Evolutionary conservation across 1,139 yeast species (phyloP), one percentile per base, ranked within the genome.

Genomic region (Tardiomyces blankii): DNA sequence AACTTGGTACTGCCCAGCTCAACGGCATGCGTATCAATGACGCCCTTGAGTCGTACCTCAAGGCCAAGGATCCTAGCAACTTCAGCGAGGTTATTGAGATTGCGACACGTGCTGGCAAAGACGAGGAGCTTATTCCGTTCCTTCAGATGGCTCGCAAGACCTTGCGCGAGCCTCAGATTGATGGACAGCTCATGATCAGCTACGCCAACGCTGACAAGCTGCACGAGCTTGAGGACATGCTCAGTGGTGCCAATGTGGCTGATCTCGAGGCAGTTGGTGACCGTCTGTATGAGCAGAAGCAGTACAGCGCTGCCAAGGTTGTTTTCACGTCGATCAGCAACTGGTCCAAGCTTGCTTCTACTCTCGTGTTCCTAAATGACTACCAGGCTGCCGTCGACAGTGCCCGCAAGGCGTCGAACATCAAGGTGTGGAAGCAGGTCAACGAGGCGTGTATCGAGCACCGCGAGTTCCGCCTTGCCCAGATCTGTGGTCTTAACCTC

Each of bases 361-460:
- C 97, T 35, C 77, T 89, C 61, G 99, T 91, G 18, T 87, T 82
- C 70, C 72, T 91, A 62, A 80, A 79, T 49, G 97, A 91, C 64
- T 88, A 88, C 67, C 97, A 91, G 70, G 81, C 87, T 48, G 98
- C 99, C 44, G 98, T 91, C 53, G 98, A 91, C 62, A 88, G 96
- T 67, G 99, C 98, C 18, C 84, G 98, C 73, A 93, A 91, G 70
- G 98, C 98, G 3, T 85, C 95, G 42, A 89, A 89, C 67, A 80
- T 82, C 52, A 77, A 75, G 61, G 98, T 91, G 40, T 91, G 99
- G 99, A 91, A 88, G 68, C 95, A 89, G 67, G 99, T 91, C 46
- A 87, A 88, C 66, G 84, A 82, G 63, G 98, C 97, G 21, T 91
- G 98, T 77, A 82, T 91, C 64, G 96, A 83, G 60, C 86, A 87